Conservation (phyloP, 2,329 filamentous ascomycete species). For the Trichophyton benhamiae region DNA sequence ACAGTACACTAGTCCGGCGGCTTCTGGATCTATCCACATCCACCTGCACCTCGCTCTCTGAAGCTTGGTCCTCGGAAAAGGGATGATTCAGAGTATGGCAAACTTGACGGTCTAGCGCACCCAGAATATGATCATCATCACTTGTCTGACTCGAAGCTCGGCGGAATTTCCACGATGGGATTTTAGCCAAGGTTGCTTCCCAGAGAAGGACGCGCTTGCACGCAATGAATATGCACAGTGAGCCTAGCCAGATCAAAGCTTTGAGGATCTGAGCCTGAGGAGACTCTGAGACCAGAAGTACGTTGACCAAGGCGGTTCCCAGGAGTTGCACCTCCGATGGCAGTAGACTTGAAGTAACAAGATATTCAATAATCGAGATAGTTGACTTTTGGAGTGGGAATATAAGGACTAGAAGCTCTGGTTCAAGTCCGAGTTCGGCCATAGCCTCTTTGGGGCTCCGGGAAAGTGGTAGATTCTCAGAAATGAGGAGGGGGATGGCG, state of each 20-base stretch:
- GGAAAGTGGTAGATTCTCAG: constrained; percentile 26
- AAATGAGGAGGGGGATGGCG: constrained; percentile 52
- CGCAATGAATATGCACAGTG: constrained; percentile 58
- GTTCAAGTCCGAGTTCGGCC: constrained; percentile 31
- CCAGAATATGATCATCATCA: constrained; percentile 25
- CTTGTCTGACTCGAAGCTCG: constrained; percentile 35
- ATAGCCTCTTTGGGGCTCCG: constrained; percentile 16
- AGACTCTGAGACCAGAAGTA: constrained; percentile 63
- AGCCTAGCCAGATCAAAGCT: constrained; percentile 73
- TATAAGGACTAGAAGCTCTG: constrained; percentile 52
- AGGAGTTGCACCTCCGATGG: constrained; percentile 79
- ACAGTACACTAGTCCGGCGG: neutral
- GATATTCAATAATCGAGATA: constrained; percentile 58
- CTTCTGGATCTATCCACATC: constrained; percentile 8
- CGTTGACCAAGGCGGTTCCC: constrained; percentile 67
- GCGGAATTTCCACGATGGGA: constrained; percentile 82
- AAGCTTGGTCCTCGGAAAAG: constrained; percentile 24
- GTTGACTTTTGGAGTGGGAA: constrained; percentile 77
- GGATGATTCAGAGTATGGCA: constrained; percentile 39
- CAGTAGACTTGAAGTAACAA: constrained; percentile 81
- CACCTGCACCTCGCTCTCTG: constrained; percentile 27
- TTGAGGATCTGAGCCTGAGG: constrained; percentile 79
- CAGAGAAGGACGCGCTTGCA: constrained; percentile 66
- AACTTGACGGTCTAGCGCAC: constrained; percentile 33
- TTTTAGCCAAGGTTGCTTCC: constrained; percentile 73